Percentiles rank a stretch among this genome's conserved stretches.
These are phyloP conservation scores for Phytophthora sansomeana DNA, from an alignment of 352 stramenopile genomes.

Conservation along the genomic window DNA sequence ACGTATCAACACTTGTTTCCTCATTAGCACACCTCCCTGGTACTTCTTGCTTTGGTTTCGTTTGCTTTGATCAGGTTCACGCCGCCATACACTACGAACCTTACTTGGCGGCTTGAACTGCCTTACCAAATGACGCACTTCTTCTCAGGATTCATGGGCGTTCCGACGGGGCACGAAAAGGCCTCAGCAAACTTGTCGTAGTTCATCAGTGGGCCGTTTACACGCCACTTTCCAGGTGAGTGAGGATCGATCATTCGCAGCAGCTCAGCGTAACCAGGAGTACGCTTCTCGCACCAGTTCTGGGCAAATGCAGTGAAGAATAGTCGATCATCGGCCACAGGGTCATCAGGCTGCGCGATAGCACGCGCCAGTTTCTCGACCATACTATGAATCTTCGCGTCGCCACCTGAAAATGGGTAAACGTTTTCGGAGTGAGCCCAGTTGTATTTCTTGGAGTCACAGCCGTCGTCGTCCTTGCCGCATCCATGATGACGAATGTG, in stretches of 20 bases:
- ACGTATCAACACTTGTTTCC: constrained; percentile 3
- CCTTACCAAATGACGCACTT: constrained; percentile 78
- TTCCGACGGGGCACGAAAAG: constrained; percentile 69
- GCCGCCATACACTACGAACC: background rate
- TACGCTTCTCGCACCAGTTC: constrained; percentile 70
- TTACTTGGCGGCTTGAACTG: background rate
- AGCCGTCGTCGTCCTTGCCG: constrained; percentile 11
- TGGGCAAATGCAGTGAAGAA: constrained; percentile 80
- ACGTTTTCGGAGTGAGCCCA: constrained; percentile 17
- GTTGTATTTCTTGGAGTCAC: constrained; percentile 15
- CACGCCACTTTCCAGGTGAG: constrained; percentile 69
- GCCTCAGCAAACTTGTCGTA: constrained; percentile 65
- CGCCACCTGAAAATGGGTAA: constrained; percentile 39
- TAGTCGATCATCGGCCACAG: constrained; percentile 51
- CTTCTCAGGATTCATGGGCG: constrained; percentile 73
- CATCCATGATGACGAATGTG: constrained; percentile 24
- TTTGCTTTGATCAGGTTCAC: background rate
- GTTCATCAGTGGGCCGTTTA: constrained; percentile 74
- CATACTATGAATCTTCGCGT: constrained; percentile 34
- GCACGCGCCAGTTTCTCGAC: constrained; percentile 37
- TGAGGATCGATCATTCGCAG: constrained; percentile 63
- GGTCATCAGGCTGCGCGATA: constrained; percentile 29
- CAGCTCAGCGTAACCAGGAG: constrained; percentile 52
- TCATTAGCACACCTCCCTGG: background rate
- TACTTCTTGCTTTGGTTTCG: background rate